Percentiles rank a stretch among this genome's conserved stretches.
Conservation (phyloP, 495 filamentous ascomycete genomes). For the Daldinia bambusicola region DNA sequence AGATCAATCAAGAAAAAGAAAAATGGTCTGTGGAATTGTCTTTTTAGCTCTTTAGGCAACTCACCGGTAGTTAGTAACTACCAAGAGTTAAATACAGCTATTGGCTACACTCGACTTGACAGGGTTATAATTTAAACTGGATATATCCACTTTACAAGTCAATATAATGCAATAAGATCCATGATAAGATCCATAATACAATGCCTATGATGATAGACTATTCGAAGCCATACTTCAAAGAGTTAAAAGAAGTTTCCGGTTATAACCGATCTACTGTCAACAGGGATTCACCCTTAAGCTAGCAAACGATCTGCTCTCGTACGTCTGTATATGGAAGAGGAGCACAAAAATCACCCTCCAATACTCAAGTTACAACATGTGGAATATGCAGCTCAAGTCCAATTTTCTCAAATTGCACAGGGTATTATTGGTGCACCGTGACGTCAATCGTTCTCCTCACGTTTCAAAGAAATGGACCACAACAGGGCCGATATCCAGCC, state of each 20-base stretch:
- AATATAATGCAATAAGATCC: no score
- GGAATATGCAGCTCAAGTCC: constrained; percentile 34
- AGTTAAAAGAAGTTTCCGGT: not conserved
- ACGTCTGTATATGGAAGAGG: constrained; percentile 3
- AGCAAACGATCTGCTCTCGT: constrained; percentile 4
- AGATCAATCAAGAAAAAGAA: constrained; percentile 26
- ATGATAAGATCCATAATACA: no score
- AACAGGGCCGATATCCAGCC: constrained; percentile 38
- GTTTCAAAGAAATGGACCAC: constrained; percentile 46
- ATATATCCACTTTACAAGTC: not conserved
- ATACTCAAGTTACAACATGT: constrained; percentile 1
- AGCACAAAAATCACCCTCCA: not conserved
- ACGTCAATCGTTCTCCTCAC: constrained; percentile 46
- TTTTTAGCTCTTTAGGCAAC: not conserved
- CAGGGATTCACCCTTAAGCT: constrained; percentile 4
- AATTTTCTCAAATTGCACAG: constrained; percentile 31
- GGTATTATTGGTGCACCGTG: constrained; percentile 38
- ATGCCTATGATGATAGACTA: no score
- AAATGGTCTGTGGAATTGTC: not conserved
- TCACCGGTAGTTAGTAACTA: not conserved
- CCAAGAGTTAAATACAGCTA: not conserved
- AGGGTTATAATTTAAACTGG: not conserved
- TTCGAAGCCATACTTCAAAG: no score
- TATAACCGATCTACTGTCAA: not conserved
- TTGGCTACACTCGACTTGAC: not conserved